Evolutionary conservation across 2,329 filamentous ascomycete species (phyloP).

Genomic region (Tolypocladium pustulatum): DNA sequence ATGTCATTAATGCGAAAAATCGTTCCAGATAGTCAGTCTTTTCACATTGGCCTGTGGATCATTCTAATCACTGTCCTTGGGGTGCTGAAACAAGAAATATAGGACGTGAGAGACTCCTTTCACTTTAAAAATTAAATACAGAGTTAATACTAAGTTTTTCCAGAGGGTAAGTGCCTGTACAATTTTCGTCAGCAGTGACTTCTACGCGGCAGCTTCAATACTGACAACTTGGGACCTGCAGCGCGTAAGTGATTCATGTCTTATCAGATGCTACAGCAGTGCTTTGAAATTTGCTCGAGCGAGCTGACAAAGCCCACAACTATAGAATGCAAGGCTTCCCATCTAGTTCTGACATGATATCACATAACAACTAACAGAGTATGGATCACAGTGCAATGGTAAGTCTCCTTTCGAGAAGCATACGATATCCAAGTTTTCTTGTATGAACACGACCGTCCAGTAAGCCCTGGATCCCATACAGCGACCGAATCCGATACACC

Average conservation of each 20-base stretch:
- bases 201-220: background rate
- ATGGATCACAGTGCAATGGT: background rate
- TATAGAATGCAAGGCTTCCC: background rate
- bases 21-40: background rate
- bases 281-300: background rate
- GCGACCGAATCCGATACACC: background rate
- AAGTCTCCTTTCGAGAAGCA: background rate
- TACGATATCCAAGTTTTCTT: background rate
- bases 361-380: background rate
- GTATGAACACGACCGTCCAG: background rate
- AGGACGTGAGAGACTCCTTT: background rate
- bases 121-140: too few relatives aligned
- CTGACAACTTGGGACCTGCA: background rate
- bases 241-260: background rate
- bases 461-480: too few relatives aligned
- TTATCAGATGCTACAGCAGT: background rate
- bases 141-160: too few relatives aligned
- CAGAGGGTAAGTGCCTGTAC: background rate
- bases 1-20: background rate
- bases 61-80: background rate
- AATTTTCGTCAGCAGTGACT: background rate
- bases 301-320: background rate
- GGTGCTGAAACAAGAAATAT: background rate
- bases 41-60: background rate
- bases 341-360: background rate